These are phyloP conservation scores for Schoenoplectus tabernaemontani DNA, from an alignment of 202 grass and related monocot genomes.

Conservation along the genomic window DNA sequence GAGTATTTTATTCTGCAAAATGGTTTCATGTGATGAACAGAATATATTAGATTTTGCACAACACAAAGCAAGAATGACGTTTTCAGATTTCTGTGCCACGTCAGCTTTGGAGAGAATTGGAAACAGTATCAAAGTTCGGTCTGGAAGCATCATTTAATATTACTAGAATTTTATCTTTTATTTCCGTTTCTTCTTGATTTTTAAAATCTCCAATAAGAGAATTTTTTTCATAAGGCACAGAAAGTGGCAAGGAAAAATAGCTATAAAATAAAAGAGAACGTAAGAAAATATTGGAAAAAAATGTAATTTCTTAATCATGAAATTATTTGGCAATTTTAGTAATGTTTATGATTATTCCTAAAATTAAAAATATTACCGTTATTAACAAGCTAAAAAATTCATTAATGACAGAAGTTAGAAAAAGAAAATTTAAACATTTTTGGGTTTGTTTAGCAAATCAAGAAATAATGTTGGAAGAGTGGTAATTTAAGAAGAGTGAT, in stretches of 20 bases:
- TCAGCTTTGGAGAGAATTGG: neutral
- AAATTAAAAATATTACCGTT: too few species aligned
- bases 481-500: too few species aligned
- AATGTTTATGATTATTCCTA: too few species aligned
- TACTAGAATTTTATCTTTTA: neutral
- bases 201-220: neutral
- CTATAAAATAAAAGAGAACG: neutral
- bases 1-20: neutral
- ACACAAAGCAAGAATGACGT: neutral
- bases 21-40: neutral
- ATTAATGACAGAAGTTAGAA: too few species aligned
- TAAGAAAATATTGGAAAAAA: neutral
- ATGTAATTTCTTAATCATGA: neutral
- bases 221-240: neutral
- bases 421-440: too few species aligned
- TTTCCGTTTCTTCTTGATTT: neutral
- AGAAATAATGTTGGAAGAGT: too few species aligned
- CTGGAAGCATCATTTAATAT: neutral
- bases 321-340: too few species aligned
- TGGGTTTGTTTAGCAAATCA: too few species aligned
- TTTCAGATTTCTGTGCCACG: neutral
- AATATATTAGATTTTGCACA: neutral
- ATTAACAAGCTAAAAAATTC: too few species aligned
- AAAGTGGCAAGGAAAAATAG: neutral
- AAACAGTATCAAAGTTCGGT: neutral